Evolutionary conservation across 2,329 filamentous ascomycete species (phyloP), one percentile per base, ranked within the genome.

Genomic region (Talaromyces atroroseus): DNA sequence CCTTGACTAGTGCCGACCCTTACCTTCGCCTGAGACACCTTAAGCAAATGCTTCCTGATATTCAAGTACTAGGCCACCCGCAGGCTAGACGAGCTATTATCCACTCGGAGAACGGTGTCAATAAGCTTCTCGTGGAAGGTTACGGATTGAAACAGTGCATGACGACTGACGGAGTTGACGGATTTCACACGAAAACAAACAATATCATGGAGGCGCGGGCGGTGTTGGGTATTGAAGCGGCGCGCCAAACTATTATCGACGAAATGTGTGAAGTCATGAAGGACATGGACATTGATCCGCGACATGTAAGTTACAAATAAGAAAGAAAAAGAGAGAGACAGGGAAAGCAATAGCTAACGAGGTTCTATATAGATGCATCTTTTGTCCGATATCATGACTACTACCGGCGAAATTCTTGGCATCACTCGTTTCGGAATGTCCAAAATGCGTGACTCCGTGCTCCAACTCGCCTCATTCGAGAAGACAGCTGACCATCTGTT

Each of bases 401-500:
- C 92, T 81, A 97, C 96, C 77, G 94, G 94, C 51, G 92, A 97
- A 64, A 89, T 99, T 0, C 82, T 96, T 18, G 94, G 94, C 52
- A 99, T 99, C 69, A 99, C 94, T 2, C 87, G 94, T 32, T 97
- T 97, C 72, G 94, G 94, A 52, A 80, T 99, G 24, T 89, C 91
- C 57, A 99, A 97, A 80, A 97, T 96, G 88, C 82, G 94, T 52
- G 94, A 99, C 72, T 89, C 84, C 16, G 94, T 97, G 11, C 78
- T 99, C 56, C 94, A 99, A 73, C 81, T 99, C 12, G 94, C 94
- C 0, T 92, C 88, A 18, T 99, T 99, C 68, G 94, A 99, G 75
- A 97, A 97, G 82, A 99, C 94, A 48, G 91, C 94, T 0, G 94
- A 99, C 69, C 94, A 99, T 74, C 76, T 99, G 42, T 99, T 99